Base-by-base conservation (phyloP, 768 basidiomycete genomes). In the Phaeotremella skinneri region DNA sequence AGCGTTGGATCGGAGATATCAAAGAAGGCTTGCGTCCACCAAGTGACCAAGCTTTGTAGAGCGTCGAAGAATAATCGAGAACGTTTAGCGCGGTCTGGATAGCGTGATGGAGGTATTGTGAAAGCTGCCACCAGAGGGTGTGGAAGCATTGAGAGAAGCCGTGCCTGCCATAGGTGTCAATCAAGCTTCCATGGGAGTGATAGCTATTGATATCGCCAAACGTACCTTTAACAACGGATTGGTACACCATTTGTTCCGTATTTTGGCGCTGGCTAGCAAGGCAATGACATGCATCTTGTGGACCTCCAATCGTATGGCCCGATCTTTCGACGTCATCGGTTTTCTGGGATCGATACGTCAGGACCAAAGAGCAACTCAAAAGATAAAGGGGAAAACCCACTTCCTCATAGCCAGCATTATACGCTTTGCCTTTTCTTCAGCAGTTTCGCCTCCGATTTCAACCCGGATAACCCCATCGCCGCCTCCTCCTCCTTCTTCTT, bases 231-330 rank as follows among this genome's bases (percentile, higher is more conserved):
- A 79, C 11, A 94, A 78, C 1, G 80, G 78, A 67, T 96, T 89
- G 54, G 90, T 91, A 14, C 90, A 69, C 88, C 89, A 94, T 58
- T 79, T 80, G 70, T 99, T 98, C 39, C 96, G 83, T 21, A 84
- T 77, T 45, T 81, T 77, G 3, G 86, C 89, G 70, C 87, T 90
- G 14, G 83, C 82, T 13, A 98, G 81, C 14, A 96, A 81, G n/a
- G 83, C 79, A 11, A 93, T 78, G 7, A 91, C 89, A 67, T 99
- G 96, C 14, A 91, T 80, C 78, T 94, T 93, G 79, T 98, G 94
- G 54, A 84, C 85, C 57, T 87, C 83, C 47, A 93, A 83, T 31
- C 92, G 83, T 7, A 85, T 74, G 41, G 86, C 79, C 13, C 92
- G 84, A 69, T 93, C 89, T 14, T 73, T 69, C 1, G 73, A 69